A percentile compares a stretch with the other conserved stretches of the same genome.
Conservation (phyloP, 495 filamentous ascomycete species). For the Neurospora pannonica region DNA sequence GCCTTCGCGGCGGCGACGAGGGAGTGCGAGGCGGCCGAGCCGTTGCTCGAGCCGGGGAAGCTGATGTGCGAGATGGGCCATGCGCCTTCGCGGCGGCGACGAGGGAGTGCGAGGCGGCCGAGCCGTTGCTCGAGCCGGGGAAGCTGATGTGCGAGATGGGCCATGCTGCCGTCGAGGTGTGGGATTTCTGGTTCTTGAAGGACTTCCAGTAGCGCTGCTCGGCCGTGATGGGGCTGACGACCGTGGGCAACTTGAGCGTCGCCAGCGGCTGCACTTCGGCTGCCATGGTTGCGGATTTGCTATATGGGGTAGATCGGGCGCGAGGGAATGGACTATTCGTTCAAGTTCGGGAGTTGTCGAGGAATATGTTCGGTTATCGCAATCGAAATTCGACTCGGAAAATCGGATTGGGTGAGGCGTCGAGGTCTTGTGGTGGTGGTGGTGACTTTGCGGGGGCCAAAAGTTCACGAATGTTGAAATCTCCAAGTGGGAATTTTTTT, state of each 20-base stretch:
- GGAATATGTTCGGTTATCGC: neutral
- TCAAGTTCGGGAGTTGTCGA: neutral
- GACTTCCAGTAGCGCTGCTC: constrained; percentile 90
- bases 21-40: constrained; percentile 36
- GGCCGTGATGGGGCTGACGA: constrained; percentile 62
- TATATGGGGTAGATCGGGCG: neutral
- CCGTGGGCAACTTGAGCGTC: constrained; percentile 71
- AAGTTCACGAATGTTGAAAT: neutral
- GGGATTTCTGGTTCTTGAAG: constrained; percentile 78
- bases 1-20: constrained; percentile 31
- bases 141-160: constrained; percentile 83
- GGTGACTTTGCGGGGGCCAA: neutral
- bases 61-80: constrained; percentile 83
- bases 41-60: constrained; percentile 45
- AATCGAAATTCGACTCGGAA: neutral
- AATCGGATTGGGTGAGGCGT: neutral
- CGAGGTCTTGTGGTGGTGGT: neutral
- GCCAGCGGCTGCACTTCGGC: constrained; percentile 75
- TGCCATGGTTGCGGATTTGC: constrained; percentile 56
- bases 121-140: constrained; percentile 39
- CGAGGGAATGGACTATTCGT: neutral
- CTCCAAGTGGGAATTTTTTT: neutral
- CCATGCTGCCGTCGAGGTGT: constrained; percentile 76
- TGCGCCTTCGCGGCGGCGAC: constrained; percentile 40
- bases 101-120: constrained; percentile 37